These are phyloP conservation scores for Fusarium sarcochroum DNA, from an alignment of 2,329 filamentous ascomycete genomes.

Conservation along the genomic window DNA sequence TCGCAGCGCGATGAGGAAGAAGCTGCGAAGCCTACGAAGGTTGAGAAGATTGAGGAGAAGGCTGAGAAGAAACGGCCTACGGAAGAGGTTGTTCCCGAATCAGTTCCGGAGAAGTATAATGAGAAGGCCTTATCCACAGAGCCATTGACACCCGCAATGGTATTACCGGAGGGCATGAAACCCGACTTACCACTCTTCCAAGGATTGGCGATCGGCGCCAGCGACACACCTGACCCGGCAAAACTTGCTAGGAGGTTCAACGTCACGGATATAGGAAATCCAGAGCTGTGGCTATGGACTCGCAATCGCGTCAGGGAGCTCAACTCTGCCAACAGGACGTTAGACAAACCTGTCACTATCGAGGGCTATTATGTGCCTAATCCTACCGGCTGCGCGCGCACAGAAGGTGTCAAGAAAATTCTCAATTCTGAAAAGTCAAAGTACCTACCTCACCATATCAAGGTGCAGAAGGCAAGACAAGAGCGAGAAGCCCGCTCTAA, in stretches of 20 bases:
- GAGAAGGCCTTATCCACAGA: slow-evolving; percentile 65
- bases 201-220: slow-evolving; percentile 58
- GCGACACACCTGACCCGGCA: slow-evolving; percentile 64
- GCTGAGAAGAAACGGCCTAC: slow-evolving; percentile 43
- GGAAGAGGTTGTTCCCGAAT: slow-evolving; percentile 53
- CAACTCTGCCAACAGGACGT: slow-evolving; percentile 57
- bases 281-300: slow-evolving; percentile 70
- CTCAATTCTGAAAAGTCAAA: slow-evolving; percentile 98
- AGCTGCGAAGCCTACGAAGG: slow-evolving; percentile 31
- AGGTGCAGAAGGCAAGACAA: slow-evolving; percentile 91
- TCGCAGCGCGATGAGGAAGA: slow-evolving; percentile 58
- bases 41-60: slow-evolving; percentile 25
- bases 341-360: slow-evolving; percentile 60
- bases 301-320: slow-evolving; percentile 69
- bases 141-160: slow-evolving; percentile 61
- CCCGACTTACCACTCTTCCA: slow-evolving; percentile 63
- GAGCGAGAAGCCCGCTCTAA: slow-evolving; percentile 85
- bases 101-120: slow-evolving; percentile 65
- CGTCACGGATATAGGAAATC: slow-evolving; percentile 61
- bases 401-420: slow-evolving; percentile 95
- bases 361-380: slow-evolving; percentile 87
- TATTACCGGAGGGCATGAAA: slow-evolving; percentile 60
- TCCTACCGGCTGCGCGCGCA: slow-evolving; percentile 85
- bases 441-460: slow-evolving; percentile 97
- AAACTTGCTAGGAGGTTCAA: slow-evolving; percentile 65